Evolutionary conservation across 2,329 filamentous ascomycete species (phyloP).

Genomic region (Fusarium pilosicola): DNA sequence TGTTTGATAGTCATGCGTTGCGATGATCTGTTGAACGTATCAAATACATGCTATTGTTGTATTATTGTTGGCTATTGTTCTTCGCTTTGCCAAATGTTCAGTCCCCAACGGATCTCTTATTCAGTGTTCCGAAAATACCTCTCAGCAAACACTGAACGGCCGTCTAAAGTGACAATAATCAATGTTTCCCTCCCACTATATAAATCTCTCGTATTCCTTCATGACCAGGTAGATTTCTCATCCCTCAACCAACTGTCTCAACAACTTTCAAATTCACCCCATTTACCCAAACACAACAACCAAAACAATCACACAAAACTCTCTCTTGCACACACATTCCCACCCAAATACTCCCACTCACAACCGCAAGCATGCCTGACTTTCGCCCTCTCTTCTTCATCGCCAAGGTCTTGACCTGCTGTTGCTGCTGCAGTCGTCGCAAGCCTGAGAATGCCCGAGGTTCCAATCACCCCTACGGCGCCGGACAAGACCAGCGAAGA

Average conservation of each 20-base stretch:
- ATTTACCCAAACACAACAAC: neutral
- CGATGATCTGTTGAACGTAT: neutral
- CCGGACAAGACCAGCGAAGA: neutral
- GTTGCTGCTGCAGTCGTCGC: neutral
- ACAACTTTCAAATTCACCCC: neutral
- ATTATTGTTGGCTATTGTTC: neutral
- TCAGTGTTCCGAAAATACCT: neutral
- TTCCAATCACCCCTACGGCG: neutral
- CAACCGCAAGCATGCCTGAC: slow-evolving; percentile 19
- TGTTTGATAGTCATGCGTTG: accelerated
- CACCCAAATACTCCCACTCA: neutral
- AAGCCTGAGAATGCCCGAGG: neutral
- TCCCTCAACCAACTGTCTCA: neutral
- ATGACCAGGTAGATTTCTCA: neutral
- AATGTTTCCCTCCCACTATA: neutral
- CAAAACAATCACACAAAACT: neutral
- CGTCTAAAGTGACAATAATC: too few species aligned
- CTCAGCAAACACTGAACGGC: neutral
- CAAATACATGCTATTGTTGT: too few species aligned
- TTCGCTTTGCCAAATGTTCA: neutral
- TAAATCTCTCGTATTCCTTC: neutral
- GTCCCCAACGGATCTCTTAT: neutral
- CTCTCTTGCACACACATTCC: neutral
- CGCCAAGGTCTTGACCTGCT: slow-evolving; percentile 3
- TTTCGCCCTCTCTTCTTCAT: slow-evolving; percentile 27